Evolutionary conservation across 1,284 basidiomycete genomes (phyloP), one percentile per base, ranked within the genome.

Genomic region (Meira nashicola): DNA sequence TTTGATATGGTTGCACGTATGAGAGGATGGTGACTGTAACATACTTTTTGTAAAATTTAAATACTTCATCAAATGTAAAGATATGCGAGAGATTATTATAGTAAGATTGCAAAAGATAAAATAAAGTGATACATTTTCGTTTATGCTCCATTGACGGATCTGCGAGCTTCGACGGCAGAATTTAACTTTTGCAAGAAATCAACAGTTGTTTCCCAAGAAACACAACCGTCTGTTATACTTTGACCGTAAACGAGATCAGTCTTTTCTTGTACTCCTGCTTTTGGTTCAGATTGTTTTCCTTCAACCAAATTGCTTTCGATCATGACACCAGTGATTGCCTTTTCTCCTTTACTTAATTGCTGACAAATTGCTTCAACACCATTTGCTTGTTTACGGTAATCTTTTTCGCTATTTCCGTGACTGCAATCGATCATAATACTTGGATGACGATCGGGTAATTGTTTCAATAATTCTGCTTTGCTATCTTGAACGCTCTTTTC

Each of bases 291-390:
- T 65, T 78, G 77, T 63, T 76, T 75, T 57, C 77, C 77, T 63
- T 77, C 88, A 74, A 89, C 87, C 79, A 97, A 86, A 79, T 96
- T 89, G 41, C 87, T 89, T 82, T 98, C 94, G 78, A 98, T 86
- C 93, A 97, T 96, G 67, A 96, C 90, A 63, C 94, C 93, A 1
- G 89, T 92, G 79, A 97, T 90, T 58, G 85, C 83, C 60, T 80
- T 83, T 68, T 92, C 86, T 49, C 92, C 92, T 8, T 84, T 83
- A 10, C 79, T 82, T 58, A 97, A 84, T 81, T 97, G 93, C 17
- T 80, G 80, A 77, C 88, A 89, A 68, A 96, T 85, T 19, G 39
- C 5, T 55, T 85, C 84, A 54, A 93, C 80, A 50, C 94, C 76
- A 63, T 79, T 73, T 53, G 74, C 68, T 60, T 78, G 77, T 63